A percentile compares a stretch with the other conserved stretches of the same genome.
Conservation (phyloP, 257 asterid genomes). For the Penstemon eatonii region DNA sequence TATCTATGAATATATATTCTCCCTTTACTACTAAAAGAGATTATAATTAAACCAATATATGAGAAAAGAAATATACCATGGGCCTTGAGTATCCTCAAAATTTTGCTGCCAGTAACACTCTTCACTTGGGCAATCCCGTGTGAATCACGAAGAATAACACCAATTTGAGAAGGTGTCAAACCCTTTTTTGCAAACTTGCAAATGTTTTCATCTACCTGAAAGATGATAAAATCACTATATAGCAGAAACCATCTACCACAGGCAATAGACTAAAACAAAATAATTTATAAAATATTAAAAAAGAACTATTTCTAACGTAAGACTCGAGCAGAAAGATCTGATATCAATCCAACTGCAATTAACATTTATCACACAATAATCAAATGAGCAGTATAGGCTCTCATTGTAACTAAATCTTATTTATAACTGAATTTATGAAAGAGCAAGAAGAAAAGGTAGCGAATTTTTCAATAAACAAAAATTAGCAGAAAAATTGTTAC, state of each 20-base stretch:
- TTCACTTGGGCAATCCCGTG: conserved; percentile 58
- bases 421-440: too few relatives aligned
- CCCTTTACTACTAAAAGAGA: too few relatives aligned
- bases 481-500: too few relatives aligned
- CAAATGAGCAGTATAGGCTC: too few relatives aligned
- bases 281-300: neutral
- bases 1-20: neutral
- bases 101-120: conserved; percentile 54
- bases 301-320: too few relatives aligned
- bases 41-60: too few relatives aligned
- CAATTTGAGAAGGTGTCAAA: conserved; percentile 50
- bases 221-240: neutral
- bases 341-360: too few relatives aligned
- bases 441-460: too few relatives aligned
- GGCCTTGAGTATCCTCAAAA: conserved; percentile 50
- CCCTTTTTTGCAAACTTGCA: conserved; percentile 53
- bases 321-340: too few relatives aligned
- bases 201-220: conserved; percentile 45
- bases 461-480: too few relatives aligned
- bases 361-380: too few relatives aligned
- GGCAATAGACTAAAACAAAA: neutral
- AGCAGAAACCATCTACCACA: neutral
- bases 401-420: too few relatives aligned
- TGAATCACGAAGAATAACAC: conserved; percentile 59
- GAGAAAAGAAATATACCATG: conserved; percentile 34